A percentile compares a stretch with the other conserved stretches of the same genome.
These are phyloP conservation scores for rapeseed (Brassica napus) DNA, from an alignment of 345 rosid genomes.

Conservation along the genomic window DNA sequence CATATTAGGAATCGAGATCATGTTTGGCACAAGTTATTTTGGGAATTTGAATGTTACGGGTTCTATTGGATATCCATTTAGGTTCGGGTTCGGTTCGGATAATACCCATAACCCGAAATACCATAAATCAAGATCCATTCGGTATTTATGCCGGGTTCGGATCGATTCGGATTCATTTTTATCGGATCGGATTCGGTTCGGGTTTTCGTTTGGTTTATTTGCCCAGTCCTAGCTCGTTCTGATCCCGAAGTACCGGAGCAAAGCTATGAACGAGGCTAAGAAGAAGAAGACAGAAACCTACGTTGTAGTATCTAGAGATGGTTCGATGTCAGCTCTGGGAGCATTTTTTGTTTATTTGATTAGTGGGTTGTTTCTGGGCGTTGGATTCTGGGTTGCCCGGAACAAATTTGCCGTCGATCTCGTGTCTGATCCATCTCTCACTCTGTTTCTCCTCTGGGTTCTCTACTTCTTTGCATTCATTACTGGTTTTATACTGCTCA, in stretches of 20 bases:
- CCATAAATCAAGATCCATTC: too few relatives aligned
- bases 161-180: too few relatives aligned
- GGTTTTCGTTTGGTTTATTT: too few relatives aligned
- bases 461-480: not conserved
- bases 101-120: too few relatives aligned
- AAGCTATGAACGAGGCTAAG: slow-evolving; percentile 29
- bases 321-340: slow-evolving; percentile 34
- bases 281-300: slow-evolving; percentile 19
- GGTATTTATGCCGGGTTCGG: too few relatives aligned
- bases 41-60: too few relatives aligned
- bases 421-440: slow-evolving; percentile 57
- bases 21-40: too few relatives aligned
- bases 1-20: too few relatives aligned
- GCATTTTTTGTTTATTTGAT: slow-evolving; percentile 45
- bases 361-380: slow-evolving; percentile 47
- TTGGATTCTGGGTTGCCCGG: slow-evolving; percentile 53
- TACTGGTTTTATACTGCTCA: not conserved
- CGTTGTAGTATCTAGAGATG: not conserved
- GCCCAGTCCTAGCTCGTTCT: too few relatives aligned
- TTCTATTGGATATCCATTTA: too few relatives aligned
- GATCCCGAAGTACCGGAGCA: not conserved
- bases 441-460: slow-evolving; percentile 71
- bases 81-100: too few relatives aligned
- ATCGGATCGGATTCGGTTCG: too few relatives aligned
- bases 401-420: slow-evolving; percentile 50